phyloP scores from a whole-genome alignment of 2,329 filamentous ascomycete species.

The Thielaviopsis populi region DNA sequence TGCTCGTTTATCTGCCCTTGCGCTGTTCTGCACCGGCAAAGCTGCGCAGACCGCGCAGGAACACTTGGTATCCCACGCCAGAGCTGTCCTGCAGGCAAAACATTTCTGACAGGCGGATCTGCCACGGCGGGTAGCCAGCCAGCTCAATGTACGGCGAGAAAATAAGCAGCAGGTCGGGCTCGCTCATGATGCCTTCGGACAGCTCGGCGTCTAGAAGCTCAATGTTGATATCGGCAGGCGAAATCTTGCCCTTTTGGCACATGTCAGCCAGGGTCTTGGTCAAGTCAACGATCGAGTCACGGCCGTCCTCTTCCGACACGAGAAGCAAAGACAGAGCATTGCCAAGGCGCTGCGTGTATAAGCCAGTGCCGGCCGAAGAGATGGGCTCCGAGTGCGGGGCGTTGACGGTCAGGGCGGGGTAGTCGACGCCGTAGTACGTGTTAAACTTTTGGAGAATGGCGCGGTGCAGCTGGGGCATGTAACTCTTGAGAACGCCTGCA shows the following conservation, averaged over 20 bases:
- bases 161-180: slow-evolving; percentile 78
- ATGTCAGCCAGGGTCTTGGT: slow-evolving; percentile 91
- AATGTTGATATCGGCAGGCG: slow-evolving; percentile 62
- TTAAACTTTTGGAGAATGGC: slow-evolving; percentile 65
- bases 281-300: slow-evolving; percentile 86
- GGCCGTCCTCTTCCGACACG: slow-evolving; percentile 74
- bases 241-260: slow-evolving; percentile 78
- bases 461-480: slow-evolving; percentile 71
- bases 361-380: slow-evolving; percentile 21
- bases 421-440: slow-evolving; percentile 67
- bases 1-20: slow-evolving; percentile 45
- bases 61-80: slow-evolving; percentile 85
- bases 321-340: slow-evolving; percentile 27
- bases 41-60: slow-evolving; percentile 68
- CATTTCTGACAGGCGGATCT: slow-evolving; percentile 86
- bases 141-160: slow-evolving; percentile 75
- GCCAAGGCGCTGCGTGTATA: slow-evolving; percentile 18
- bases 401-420: slow-evolving; percentile 51
- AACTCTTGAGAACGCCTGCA: slow-evolving; percentile 72
- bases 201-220: slow-evolving; percentile 86
- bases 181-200: slow-evolving; percentile 60
- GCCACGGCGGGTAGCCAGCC: slow-evolving; percentile 92
- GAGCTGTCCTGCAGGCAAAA: slow-evolving; percentile 65
- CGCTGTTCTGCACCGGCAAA: slow-evolving; percentile 82
- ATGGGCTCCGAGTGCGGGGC: slow-evolving; percentile 30